Percentiles rank a stretch among this genome's conserved stretches.
Conservation (phyloP, 352 stramenopile species). For the Plasmopara viticola region DNA sequence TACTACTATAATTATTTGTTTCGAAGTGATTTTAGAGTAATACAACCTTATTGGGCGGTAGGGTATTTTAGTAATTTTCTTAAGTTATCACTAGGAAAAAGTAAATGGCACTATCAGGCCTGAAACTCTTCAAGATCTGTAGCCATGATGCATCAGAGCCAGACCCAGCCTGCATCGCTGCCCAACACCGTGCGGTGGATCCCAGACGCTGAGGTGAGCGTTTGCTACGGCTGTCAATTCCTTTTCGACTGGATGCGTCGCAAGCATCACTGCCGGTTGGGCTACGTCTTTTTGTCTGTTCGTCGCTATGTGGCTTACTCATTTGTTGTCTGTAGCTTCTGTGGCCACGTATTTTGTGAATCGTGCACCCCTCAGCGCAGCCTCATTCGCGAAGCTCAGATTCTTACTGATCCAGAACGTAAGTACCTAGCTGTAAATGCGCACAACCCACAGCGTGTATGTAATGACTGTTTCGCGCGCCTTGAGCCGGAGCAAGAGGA, state of each 20-base stretch:
- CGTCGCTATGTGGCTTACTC: not conserved
- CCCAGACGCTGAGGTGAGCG: conserved; percentile 66
- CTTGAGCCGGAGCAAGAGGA: conserved; percentile 56
- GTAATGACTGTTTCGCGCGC: conserved; percentile 58
- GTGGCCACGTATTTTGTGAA: conserved; percentile 73
- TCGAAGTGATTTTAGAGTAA: not conserved
- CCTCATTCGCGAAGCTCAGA: conserved; percentile 69
- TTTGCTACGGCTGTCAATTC: conserved; percentile 72
- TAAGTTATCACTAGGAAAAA: too few species aligned
- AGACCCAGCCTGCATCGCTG: conserved; percentile 8
- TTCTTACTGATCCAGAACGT: conserved; percentile 60
- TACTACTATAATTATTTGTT: not conserved
- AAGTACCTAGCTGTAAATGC: conserved; percentile 75
- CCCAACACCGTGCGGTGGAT: conserved; percentile 79
- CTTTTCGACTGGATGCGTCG: conserved; percentile 86
- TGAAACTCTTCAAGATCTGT: not conserved
- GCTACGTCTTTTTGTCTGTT: conserved; percentile 1
- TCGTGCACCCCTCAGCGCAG: conserved; percentile 63
- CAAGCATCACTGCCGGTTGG: conserved; percentile 85
- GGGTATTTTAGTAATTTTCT: too few species aligned
- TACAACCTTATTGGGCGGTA: too few species aligned
- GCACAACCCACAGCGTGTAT: conserved; percentile 81
- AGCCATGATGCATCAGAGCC: conserved; percentile 15
- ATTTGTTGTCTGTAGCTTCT: conserved; percentile 33
- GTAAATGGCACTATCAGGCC: not conserved